phyloP scores from a whole-genome alignment of 192 early-diverging fungal species.

The Anaeromyces robustus region DNA sequence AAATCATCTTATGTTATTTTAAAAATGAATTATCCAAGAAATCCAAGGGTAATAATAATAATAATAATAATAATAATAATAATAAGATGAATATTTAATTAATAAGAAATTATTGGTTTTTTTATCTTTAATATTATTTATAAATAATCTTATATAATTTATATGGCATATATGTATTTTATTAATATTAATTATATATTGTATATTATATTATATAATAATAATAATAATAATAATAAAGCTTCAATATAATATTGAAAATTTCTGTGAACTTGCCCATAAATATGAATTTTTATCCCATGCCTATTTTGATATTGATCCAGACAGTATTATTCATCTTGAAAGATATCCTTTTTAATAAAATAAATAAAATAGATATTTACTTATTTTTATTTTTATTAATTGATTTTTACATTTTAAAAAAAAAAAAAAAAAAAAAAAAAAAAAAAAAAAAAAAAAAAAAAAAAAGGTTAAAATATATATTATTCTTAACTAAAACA shows the following conservation, averaged over 20 bases:
- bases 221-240: neutral
- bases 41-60: neutral
- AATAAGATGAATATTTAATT: no score
- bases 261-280: neutral
- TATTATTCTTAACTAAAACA: neutral
- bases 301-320: neutral
- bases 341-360: neutral
- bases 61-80: no score
- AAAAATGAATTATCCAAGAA: neutral
- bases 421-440: no score
- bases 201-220: no score
- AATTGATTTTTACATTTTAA: no score
- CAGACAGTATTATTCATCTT: neutral
- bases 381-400: neutral
- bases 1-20: neutral
- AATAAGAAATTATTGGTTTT: no score
- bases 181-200: no score
- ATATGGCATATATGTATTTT: no score
- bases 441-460: no score
- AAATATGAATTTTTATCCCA: neutral
- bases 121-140: no score
- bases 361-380: neutral
- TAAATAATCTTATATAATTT: no score
- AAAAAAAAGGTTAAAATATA: no score
- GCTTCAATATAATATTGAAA: neutral